Evolutionary conservation across 163 green algal species (phyloP), one percentile per base, ranked within the genome.

Genomic region (Chlorella variabilis): DNA sequence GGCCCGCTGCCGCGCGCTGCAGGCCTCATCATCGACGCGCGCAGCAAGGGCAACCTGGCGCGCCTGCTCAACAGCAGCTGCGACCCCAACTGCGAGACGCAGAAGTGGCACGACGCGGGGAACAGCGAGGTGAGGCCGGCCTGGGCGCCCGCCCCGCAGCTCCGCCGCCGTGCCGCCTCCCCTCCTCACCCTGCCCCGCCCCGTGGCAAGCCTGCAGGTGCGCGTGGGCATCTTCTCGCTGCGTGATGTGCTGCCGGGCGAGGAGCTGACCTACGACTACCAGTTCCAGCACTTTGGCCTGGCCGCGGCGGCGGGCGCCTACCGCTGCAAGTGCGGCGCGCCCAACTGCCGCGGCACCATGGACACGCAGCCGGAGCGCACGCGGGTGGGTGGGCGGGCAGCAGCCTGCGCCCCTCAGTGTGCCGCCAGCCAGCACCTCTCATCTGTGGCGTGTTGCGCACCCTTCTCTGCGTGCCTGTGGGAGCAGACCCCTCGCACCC

Each of bases 191-290:
- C 65, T 29, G 2, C 36, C 36, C 27, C 59, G 18, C 59, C 38
- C 29, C 15, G 7, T 27, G 7, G 9, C 51, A 62, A 8, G 25
- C n/a, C 5, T 7, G 13, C 77, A 96, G 84, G 80, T 87, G 34
- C 92, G 94, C 68, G 92, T 98, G n/a, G 95, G 94, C 71, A 94
- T 98, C 76, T 97, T 98, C 71, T 86, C 95, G 0, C 82, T 85
- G 21, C 84, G 90, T 6, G 91, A 96, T 77, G 91, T 98, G 25
- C 17, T 59, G 29, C 77, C 86, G 0, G 91, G 90, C 3, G 94
- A 97, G 83, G 95, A 98, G 90, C 83, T 98, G 41, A 94, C 91
- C 11, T 98, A 98, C 83, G 93, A 98, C 89, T 98, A 98, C 88
- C 90, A 95, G 54, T 98, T 98, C 85, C 84, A 97, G 85, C 94